These are phyloP conservation scores for Trichophyton simii DNA, from an alignment of 2,329 filamentous ascomycete genomes.

Conservation along the genomic window DNA sequence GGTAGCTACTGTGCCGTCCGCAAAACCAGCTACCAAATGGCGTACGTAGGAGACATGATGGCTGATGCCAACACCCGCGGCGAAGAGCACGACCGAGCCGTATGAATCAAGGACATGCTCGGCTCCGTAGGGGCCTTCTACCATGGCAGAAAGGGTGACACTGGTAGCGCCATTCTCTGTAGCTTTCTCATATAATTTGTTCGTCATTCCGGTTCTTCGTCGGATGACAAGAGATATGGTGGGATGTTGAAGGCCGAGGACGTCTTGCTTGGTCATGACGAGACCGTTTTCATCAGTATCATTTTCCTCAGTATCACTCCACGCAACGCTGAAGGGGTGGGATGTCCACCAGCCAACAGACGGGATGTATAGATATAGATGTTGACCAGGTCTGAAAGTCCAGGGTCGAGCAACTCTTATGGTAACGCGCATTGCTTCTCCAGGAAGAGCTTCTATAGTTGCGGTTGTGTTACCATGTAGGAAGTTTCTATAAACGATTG, in stretches of 20 bases:
- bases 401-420: slow-evolving; percentile 55
- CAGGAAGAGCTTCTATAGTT: slow-evolving; percentile 54
- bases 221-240: slow-evolving; percentile 73
- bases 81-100: slow-evolving; percentile 80
- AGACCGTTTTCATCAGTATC: slow-evolving; percentile 29
- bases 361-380: slow-evolving; percentile 61
- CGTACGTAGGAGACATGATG: slow-evolving; percentile 84
- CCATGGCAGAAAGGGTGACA: slow-evolving; percentile 55
- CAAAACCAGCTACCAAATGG: slow-evolving; percentile 58
- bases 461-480: slow-evolving; percentile 49
- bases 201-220: slow-evolving; percentile 77
- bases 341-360: slow-evolving; percentile 56
- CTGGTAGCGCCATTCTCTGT: slow-evolving; percentile 40
- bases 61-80: slow-evolving; percentile 87
- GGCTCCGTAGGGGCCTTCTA: slow-evolving; percentile 81
- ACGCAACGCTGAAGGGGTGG: slow-evolving; percentile 68
- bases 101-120: slow-evolving; percentile 83
- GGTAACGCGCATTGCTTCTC: slow-evolving; percentile 58
- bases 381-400: slow-evolving; percentile 55
- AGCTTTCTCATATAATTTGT: slow-evolving; percentile 63
- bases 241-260: slow-evolving; percentile 39
- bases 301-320: slow-evolving; percentile 50
- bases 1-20: slow-evolving; percentile 61
- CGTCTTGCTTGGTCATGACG: slow-evolving; percentile 39
- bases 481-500: slow-evolving; percentile 54